These are phyloP conservation scores for Dorcoceras hygrometricum DNA, from an alignment of 257 asterid species.

Conservation along the genomic window DNA sequence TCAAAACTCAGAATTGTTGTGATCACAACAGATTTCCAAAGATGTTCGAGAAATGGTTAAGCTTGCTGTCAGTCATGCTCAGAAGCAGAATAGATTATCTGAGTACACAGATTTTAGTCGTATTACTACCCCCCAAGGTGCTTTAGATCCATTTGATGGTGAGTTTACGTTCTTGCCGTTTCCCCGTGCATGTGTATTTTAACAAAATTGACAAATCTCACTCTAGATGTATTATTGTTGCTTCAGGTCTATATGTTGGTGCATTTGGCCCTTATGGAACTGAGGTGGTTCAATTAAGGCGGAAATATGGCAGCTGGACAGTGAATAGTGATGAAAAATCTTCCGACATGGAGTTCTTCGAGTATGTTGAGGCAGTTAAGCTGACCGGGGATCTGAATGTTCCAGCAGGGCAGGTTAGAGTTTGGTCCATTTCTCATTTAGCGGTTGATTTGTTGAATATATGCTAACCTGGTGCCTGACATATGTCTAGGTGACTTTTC, in stretches of 20 bases:
- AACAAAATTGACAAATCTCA: neutral
- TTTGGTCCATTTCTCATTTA: slow-evolving; percentile 15
- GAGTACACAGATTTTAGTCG: slow-evolving; percentile 78
- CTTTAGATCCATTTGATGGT: slow-evolving; percentile 96
- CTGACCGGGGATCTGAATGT: slow-evolving; percentile 94
- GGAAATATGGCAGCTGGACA: slow-evolving; percentile 92
- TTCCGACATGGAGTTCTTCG: slow-evolving; percentile 81
- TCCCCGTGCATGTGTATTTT: slow-evolving; percentile 8
- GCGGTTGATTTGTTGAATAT: slow-evolving; percentile 10
- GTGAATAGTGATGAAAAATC: slow-evolving; percentile 45
- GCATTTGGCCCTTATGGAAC: slow-evolving; percentile 98
- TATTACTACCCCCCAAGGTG: slow-evolving; percentile 56
- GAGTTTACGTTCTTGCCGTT: slow-evolving; percentile 25
- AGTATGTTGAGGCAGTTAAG: slow-evolving; percentile 96
- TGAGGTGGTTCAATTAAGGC: slow-evolving; percentile 86
- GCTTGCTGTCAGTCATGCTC: slow-evolving; percentile 82
- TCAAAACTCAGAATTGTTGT: slow-evolving; percentile 23
- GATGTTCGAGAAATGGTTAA: slow-evolving; percentile 83
- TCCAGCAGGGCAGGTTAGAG: slow-evolving; percentile 86
- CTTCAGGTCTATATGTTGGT: slow-evolving; percentile 83
- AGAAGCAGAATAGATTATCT: slow-evolving; percentile 61
- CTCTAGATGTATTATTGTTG: slow-evolving; percentile 23
- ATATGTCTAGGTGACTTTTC: slow-evolving; percentile 72
- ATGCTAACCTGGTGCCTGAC: slow-evolving; percentile 7
- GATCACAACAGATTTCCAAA: slow-evolving; percentile 53